Evolutionary conservation across 2,329 filamentous ascomycete species (phyloP), one percentile per base, ranked within the genome.

Genomic region (Leptodontidium sp.): DNA sequence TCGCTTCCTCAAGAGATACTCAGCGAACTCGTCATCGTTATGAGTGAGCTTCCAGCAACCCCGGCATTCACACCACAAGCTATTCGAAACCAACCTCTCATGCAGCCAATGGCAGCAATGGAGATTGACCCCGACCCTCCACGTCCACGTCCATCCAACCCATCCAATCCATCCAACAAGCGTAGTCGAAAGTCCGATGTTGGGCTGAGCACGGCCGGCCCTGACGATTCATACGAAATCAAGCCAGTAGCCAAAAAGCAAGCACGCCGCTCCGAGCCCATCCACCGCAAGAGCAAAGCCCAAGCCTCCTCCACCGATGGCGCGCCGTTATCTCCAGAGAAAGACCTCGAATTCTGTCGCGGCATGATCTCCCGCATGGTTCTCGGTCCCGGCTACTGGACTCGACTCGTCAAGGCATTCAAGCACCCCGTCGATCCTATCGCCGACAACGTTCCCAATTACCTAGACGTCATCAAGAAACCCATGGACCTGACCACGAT

Each of bases 331-430:
- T 69, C 64, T 6, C 66, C 74, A 1, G 79, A 80, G 24, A 79
- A 82, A 68, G 89, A 88, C 75, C 77, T 90, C 21, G 82, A 83
- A 11, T 90, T 88, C 74, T 90, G 88, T 72, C 79, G 84, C 2
- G 86, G 89, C 70, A 80, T 90, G 0, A 76, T 90, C 59, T 81
- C 81, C 1, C 82, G 87, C 38, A 90, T 90, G 88, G 80, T 90
- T 0, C 87, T 85, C 1, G 88, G 87, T 0, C 88, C 88, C 69
- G 87, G 88, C 7, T 90, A 88, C 77, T 90, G 88, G 88, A 90
- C 88, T 0, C 85, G 88, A n/a, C 82, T 90, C 0, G 87, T 90
- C 2, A 87, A 87, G 0, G 86, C 87, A 0, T 90, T 90, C 78
- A 84, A 84, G 55, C 84, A 89, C 29, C 84, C 88, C 0, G 88